Percentiles rank a stretch among this genome's conserved stretches.
These are phyloP conservation scores for Tripterygium wilfordii DNA, from an alignment of 177 flowering plant genomes.

Conservation along the genomic window DNA sequence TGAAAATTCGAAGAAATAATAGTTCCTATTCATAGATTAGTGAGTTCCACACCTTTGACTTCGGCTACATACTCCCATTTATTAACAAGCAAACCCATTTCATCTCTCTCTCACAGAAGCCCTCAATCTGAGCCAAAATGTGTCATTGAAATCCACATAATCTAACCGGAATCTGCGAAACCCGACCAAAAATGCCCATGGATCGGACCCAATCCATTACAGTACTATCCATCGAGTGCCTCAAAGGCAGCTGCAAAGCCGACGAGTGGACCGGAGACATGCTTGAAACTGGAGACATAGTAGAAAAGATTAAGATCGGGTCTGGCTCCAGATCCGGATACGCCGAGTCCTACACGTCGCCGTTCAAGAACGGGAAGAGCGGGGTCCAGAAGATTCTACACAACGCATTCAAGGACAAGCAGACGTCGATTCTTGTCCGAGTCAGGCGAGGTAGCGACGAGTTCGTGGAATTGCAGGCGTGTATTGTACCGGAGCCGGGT, in stretches of 20 bases:
- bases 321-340: constrained; percentile 42
- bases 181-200: no score
- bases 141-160: no score
- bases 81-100: no score
- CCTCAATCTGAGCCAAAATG: no score
- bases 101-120: no score
- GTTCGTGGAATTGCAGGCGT: constrained; percentile 69
- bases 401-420: constrained; percentile 50
- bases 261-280: constrained; percentile 87
- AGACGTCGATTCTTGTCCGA: constrained; percentile 64
- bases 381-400: constrained; percentile 75
- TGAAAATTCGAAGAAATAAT: no score
- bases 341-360: constrained; percentile 20
- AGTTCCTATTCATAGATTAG: no score
- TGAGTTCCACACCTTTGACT: no score
- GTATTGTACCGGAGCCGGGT: constrained; percentile 71
- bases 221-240: constrained; percentile 77
- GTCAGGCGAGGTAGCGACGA: constrained; percentile 68
- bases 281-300: constrained; percentile 89
- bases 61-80: no score
- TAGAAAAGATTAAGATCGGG: constrained; percentile 72
- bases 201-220: constrained; percentile 2
- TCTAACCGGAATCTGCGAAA: no score
- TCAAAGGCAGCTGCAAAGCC: constrained; percentile 76
- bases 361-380: constrained; percentile 64